A percentile compares a stretch with the other conserved stretches of the same genome.
Conservation (phyloP, 345 rosid species). For the Dipteronia dyeriana region DNA sequence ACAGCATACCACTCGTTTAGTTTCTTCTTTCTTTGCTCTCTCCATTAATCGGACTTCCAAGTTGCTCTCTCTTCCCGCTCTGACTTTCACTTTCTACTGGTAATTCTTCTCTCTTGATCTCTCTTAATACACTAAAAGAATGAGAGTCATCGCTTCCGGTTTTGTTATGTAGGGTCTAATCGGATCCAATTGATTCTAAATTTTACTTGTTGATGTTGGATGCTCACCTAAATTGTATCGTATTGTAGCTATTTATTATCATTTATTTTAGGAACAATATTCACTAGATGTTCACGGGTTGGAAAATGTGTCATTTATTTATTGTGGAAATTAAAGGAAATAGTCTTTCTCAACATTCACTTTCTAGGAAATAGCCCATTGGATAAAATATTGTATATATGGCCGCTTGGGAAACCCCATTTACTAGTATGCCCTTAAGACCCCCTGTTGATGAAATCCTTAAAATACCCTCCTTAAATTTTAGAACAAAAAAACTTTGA, state of each 20-base stretch:
- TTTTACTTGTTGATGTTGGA: neutral
- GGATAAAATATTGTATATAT: too few species aligned
- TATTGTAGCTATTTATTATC: neutral
- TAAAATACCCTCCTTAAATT: too few species aligned
- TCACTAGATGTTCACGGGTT: neutral
- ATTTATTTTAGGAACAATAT: neutral
- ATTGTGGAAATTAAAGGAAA: too few species aligned
- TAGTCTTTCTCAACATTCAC: too few species aligned
- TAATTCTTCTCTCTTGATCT: slow-evolving; percentile 1
- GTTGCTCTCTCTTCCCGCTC: neutral
- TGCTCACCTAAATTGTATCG: neutral
- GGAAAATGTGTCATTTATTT: neutral
- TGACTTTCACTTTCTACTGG: slow-evolving; percentile 39
- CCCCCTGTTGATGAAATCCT: too few species aligned
- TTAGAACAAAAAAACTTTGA: too few species aligned
- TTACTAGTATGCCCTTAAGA: too few species aligned
- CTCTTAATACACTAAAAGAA: neutral
- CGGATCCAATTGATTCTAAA: neutral
- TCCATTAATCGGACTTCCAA: slow-evolving; percentile 20
- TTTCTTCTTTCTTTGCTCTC: slow-evolving; percentile 27
- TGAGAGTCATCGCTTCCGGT: neutral
- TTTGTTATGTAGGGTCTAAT: slow-evolving; percentile 22
- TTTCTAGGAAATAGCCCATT: too few species aligned
- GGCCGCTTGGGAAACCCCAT: too few species aligned
- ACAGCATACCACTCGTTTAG: slow-evolving; percentile 14